Evolutionary conservation across 495 filamentous ascomycete genomes (phyloP).

Genomic region (Hypoxylon fuscum): DNA sequence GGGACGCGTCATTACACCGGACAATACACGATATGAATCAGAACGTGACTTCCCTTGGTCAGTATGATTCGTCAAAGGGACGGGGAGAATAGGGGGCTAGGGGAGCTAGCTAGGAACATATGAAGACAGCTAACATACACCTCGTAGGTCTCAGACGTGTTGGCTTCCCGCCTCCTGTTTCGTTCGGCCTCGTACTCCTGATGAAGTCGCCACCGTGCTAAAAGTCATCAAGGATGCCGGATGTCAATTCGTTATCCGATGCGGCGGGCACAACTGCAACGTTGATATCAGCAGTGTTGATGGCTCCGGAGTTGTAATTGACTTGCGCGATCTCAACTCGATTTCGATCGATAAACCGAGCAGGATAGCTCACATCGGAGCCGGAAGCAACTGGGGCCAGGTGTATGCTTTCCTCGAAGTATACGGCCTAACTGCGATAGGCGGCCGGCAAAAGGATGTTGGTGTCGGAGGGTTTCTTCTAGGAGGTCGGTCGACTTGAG

Average conservation of each 20-base stretch:
- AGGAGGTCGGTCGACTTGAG: conserved; percentile 21
- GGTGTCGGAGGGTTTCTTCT: conserved; percentile 64
- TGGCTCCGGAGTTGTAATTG: not conserved
- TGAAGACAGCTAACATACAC: too few species aligned
- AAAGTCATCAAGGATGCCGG: conserved; percentile 31
- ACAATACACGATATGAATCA: not conserved
- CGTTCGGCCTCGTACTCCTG: conserved; percentile 22
- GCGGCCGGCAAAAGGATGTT: conserved; percentile 59
- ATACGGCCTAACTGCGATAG: conserved; percentile 39
- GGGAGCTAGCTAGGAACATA: too few species aligned
- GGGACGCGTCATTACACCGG: not conserved
- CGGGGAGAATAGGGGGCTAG: too few species aligned
- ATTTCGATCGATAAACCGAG: not conserved
- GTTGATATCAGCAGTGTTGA: conserved; percentile 45
- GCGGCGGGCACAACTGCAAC: conserved; percentile 55
- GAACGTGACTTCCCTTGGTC: not conserved
- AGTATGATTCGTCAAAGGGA: not conserved
- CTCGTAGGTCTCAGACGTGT: conserved; percentile 32
- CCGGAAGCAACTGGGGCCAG: not conserved
- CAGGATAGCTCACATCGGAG: not conserved
- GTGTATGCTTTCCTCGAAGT: not conserved
- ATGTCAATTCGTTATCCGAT: conserved; percentile 53
- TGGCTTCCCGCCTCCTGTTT: conserved; percentile 30
- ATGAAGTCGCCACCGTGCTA: conserved; percentile 31
- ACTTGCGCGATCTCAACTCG: not conserved